phyloP scores from a whole-genome alignment of 78 protist species.

The Anaeramoeba ignava region DNA sequence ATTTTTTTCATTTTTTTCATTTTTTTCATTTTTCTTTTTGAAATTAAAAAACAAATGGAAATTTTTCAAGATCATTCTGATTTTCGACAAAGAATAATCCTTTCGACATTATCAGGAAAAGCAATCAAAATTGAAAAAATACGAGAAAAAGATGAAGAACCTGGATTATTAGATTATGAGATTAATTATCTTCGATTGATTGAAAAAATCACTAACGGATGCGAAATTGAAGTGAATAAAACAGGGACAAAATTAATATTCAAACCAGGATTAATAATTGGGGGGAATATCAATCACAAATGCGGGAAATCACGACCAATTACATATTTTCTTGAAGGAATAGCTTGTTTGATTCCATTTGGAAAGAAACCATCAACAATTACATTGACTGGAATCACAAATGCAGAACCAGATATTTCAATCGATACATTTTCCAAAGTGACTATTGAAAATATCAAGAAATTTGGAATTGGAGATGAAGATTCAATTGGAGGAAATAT shows the following conservation, averaged over 20 bases:
- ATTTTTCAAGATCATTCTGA: not conserved
- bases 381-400: conserved; percentile 33
- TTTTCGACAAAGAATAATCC: conserved; percentile 24
- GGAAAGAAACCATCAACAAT: conserved; percentile 44
- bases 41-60: no score
- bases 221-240: conserved; percentile 33
- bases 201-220: conserved; percentile 49
- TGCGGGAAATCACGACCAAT: conserved; percentile 26
- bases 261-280: conserved; percentile 47
- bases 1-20: no score
- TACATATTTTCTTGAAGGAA: conserved; percentile 65
- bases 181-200: conserved; percentile 33
- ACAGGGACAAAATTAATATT: conserved; percentile 21
- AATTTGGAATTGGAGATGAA: conserved; percentile 72
- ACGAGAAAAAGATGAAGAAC: conserved; percentile 14
- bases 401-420: not conserved
- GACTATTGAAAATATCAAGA: conserved; percentile 54
- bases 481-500: not conserved
- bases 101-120: conserved; percentile 10
- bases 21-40: no score
- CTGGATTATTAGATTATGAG: conserved; percentile 39
- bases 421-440: conserved; percentile 74
- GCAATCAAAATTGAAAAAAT: conserved; percentile 15
- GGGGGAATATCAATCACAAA: conserved; percentile 40
- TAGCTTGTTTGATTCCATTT: conserved; percentile 69